Percentiles rank a stretch among this genome's conserved stretches.
phyloP scores from a whole-genome alignment of 176 grass and related monocot genomes.

The Guadua angustifolia region DNA sequence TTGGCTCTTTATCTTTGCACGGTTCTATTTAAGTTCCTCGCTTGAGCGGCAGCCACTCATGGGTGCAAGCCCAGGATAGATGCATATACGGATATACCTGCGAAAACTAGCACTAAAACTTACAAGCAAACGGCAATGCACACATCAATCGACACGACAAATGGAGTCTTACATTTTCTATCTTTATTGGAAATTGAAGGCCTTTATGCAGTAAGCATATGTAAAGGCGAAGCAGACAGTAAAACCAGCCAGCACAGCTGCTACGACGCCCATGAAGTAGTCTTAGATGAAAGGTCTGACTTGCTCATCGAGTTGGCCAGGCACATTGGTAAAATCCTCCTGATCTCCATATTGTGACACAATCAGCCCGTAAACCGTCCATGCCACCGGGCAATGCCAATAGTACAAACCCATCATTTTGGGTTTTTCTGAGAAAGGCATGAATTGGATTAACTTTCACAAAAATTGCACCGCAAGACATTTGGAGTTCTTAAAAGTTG shows the following conservation, averaged over 20 bases:
- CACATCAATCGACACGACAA: conserved; percentile 11
- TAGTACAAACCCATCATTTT: conserved; percentile 87
- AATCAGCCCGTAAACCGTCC: conserved; percentile 83
- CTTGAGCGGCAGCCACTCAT: not conserved
- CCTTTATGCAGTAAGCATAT: no score
- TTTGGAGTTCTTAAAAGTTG: conserved; percentile 18
- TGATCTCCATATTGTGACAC: conserved; percentile 79
- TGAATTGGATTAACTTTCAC: conserved; percentile 18
- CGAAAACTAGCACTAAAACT: not conserved
- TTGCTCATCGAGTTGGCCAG: conserved; percentile 39
- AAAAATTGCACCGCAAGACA: not conserved
- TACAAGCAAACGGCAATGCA: not conserved
- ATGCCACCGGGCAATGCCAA: conserved; percentile 69
- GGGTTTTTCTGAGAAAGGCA: conserved; percentile 70
- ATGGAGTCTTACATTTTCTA: conserved; percentile 33
- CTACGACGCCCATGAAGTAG: conserved; percentile 71
- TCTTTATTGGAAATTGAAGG: conserved; percentile 77
- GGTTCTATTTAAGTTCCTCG: not conserved
- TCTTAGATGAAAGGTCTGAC: conserved; percentile 57
- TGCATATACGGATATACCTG: not conserved
- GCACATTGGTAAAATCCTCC: conserved; percentile 50
- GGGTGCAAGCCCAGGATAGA: not conserved
- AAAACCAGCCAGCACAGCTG: conserved; percentile 63
- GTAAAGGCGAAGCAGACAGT: no score
- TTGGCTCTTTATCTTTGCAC: not conserved